These are phyloP conservation scores for Saussurea involucrata DNA, from an alignment of 129 eudicot genomes.

Conservation along the genomic window DNA sequence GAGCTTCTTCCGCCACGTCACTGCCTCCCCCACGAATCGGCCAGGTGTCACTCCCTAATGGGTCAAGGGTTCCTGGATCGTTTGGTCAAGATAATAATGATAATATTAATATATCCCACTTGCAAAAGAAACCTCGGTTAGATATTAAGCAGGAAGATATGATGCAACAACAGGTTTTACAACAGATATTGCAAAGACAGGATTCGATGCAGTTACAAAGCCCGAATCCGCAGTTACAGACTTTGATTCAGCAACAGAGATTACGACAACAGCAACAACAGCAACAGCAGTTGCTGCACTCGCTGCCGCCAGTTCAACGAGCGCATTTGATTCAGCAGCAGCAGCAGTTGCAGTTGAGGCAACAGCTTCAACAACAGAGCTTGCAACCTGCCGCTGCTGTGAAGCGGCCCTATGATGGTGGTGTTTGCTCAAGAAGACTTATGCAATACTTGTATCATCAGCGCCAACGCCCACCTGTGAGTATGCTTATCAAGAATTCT, in stretches of 20 bases:
- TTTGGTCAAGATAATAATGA: constrained; percentile 67
- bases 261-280: constrained; percentile 80
- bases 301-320: constrained; percentile 81
- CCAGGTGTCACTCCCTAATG: constrained; percentile 53
- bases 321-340: constrained; percentile 72
- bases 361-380: constrained; percentile 53
- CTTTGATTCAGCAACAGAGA: constrained; percentile 75
- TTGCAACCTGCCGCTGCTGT: constrained; percentile 54
- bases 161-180: constrained; percentile 76
- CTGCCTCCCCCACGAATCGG: constrained; percentile 52
- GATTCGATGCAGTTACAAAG: constrained; percentile 72
- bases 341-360: constrained; percentile 56
- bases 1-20: constrained; percentile 52
- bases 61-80: constrained; percentile 53
- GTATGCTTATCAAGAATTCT: constrained; percentile 29
- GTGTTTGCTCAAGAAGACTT: constrained; percentile 86
- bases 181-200: constrained; percentile 75
- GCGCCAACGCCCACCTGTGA: constrained; percentile 81
- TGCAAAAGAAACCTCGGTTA: constrained; percentile 90
- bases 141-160: constrained; percentile 85
- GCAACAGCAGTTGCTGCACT: constrained; percentile 69
- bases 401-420: constrained; percentile 76
- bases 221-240: constrained; percentile 79
- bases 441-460: constrained; percentile 96
- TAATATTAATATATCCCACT: constrained; percentile 44